Base-by-base conservation (phyloP, 495 filamentous ascomycete genomes). In the Trichoderma parareesei region DNA sequence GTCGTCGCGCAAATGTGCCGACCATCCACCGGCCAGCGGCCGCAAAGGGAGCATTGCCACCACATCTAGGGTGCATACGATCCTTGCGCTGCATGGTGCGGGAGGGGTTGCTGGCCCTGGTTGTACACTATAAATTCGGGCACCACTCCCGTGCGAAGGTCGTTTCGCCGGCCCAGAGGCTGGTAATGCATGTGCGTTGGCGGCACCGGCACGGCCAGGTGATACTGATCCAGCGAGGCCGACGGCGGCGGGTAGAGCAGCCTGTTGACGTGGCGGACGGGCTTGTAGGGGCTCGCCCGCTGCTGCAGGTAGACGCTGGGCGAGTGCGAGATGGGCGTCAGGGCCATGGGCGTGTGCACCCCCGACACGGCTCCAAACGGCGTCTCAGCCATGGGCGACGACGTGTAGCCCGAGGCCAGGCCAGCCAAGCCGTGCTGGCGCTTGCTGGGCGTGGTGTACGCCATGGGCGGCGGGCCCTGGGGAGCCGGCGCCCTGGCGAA, bases 181-280 rank as follows among this genome's bases (percentile, higher is more conserved):
- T 96, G 93, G 68, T 97, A 98, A 70, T 96, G 94, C 92, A 98
- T 97, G 76, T 97, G 90, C 53, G 68, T 91, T 79, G 72, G 89
- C 27, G 72, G 69, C 3, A 76, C 55, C 8, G 68, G 46, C 65
- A 71, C 74, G 78, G 64, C 83, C 72, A 72, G 88, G 80, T 72
- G 85, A 65, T 89, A 88, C 67, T 90, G 87, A 60, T 92, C 85
- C 59, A 96, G 82, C 11, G 91, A 90, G 0, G 85, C 82, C 14
- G 90, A 90, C 0, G 92, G 90, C 61, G 94, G 91, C 13, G 93
- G 94, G 38, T 94, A 90, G 18, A 97, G 82, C 20, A 98, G 81
- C 4, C 91, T 96, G 67, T 92, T 91, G 62, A 97, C 90, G 63
- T 88, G 83, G 63, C 93, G 89, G 38, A 98, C 87, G 4, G 94